Conservation (phyloP, 2,329 filamentous ascomycete genomes). For the Cryphonectria nitschkei region DNA sequence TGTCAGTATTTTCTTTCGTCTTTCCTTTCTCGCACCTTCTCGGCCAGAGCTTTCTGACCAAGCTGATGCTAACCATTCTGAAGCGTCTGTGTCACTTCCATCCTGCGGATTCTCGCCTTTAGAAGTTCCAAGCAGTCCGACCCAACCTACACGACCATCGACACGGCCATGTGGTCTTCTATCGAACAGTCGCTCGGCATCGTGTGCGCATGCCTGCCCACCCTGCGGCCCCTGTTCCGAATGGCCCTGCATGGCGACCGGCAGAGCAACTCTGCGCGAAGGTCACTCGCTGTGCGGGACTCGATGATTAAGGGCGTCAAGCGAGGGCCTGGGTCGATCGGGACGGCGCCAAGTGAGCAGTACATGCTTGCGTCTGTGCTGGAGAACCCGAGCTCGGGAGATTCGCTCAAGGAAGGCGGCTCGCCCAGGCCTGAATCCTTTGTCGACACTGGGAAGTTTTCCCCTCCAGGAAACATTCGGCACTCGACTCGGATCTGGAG, state of each 20-base stretch:
- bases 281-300: background rate
- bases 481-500: background rate
- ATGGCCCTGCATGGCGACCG: background rate
- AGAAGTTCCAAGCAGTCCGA: background rate
- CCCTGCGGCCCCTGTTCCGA: constrained; percentile 13
- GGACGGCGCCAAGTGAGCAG: constrained; percentile 5
- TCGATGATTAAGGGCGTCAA: background rate
- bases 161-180: constrained; percentile 17
- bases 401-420: background rate
- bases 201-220: constrained; percentile 18
- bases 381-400: constrained; percentile 4
- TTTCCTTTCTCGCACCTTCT: background rate
- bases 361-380: constrained; percentile 2
- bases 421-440: background rate
- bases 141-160: constrained; percentile 17
- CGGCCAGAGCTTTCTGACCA: background rate
- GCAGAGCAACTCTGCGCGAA: background rate
- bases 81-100: constrained; percentile 14
- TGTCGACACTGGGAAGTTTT: background rate
- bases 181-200: constrained; percentile 18
- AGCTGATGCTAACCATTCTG: background rate
- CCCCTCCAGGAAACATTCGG: background rate
- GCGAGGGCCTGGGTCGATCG: background rate
- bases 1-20: background rate
- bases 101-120: constrained; percentile 15